Base-by-base conservation (phyloP, 345 rosid genomes). In the Bruguiera sexangula region DNA sequence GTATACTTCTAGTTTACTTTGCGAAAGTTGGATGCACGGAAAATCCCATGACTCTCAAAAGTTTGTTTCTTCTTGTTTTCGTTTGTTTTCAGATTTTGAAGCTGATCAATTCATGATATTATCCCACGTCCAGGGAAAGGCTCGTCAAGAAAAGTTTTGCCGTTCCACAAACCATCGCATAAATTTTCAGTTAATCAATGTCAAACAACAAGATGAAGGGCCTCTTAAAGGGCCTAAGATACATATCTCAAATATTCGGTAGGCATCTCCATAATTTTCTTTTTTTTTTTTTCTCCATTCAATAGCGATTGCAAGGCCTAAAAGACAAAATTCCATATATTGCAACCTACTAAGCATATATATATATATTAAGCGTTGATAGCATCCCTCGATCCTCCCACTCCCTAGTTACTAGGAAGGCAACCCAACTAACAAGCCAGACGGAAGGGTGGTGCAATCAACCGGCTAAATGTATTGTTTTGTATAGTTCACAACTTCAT, bases 221-320 rank as follows among this genome's bases (percentile, higher is more conserved):
- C 74, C 89, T 90, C 29, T 73, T 90, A 53, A 90, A 82, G 68
- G 93, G 93, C 51, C 83, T 90, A 2, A 74, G 93, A 77, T 90
- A 86, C 79, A 90, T 90, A 43, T 86, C 93, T 75, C 87, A 88
- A 67, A 86, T 90, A 27, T 90, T 90, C 78, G 96, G 96, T 90
- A 70, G 5, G 57, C 6, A 22, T 16, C 58, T 8, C 13, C 58
- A 54, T 55, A 3, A 19, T 6, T 24, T n/a, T 24, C 1, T 21
- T 24, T 54, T 24, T 54, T 8, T 54, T 8, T 2, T 9, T 39
- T 39, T 11, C 11, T 37, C 13, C 43, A 9, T 9, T 1, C 58
- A 0, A 15, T 6, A 20, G 8, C 26, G 18, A 54, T 54, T n/a
- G 58, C 43, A 37, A 37, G 43, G 43, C 13, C 39, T 36, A 36